Percentiles rank a stretch among this genome's conserved stretches.
Conservation (phyloP, 192 early-diverging fungal genomes). For the Tieghemiomyces parasiticus region DNA sequence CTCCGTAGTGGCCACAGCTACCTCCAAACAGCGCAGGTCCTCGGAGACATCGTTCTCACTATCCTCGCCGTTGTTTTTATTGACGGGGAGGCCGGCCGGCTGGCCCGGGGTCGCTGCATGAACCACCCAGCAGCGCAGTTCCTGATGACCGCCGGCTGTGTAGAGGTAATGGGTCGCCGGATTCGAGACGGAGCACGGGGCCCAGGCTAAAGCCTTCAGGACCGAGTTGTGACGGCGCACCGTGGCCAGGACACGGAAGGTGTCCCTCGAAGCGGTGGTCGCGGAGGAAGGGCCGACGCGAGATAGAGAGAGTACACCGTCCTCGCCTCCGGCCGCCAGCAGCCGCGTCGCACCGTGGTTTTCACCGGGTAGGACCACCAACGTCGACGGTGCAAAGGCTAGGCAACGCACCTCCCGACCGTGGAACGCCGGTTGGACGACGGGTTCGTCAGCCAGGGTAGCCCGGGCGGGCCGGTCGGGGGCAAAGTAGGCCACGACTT, state of each 20-base stretch:
- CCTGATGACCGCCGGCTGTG: conserved; percentile 46
- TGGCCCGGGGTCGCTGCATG: conserved; percentile 12
- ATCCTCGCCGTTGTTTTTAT: conserved; percentile 6
- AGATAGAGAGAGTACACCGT: conserved; percentile 12
- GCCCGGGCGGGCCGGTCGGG: conserved; percentile 8
- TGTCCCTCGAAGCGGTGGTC: neutral
- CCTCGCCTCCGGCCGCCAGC: conserved; percentile 18
- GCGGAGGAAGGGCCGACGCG: neutral
- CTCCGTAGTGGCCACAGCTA: neutral
- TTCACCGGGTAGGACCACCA: no score
- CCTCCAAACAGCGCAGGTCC: conserved; percentile 28
- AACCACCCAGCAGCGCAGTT: conserved; percentile 49
- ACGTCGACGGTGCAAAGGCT: neutral
- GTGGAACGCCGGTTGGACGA: conserved; percentile 12
- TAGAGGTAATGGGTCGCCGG: conserved; percentile 26
- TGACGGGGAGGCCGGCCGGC: no score
- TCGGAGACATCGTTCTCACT: conserved; percentile 7
- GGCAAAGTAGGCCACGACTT: neutral
- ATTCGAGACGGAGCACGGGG: conserved; percentile 12
- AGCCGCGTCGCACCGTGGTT: neutral
- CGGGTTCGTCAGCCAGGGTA: conserved; percentile 13
- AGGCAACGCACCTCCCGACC: conserved; percentile 19
- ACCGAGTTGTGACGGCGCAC: conserved; percentile 36
- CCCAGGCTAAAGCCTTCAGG: conserved; percentile 29
- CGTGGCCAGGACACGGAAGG: neutral